Percentiles rank a stretch among this genome's conserved stretches.
phyloP scores from a whole-genome alignment of 176 grass and related monocot species.

The Hsuehochloa calcarea region DNA sequence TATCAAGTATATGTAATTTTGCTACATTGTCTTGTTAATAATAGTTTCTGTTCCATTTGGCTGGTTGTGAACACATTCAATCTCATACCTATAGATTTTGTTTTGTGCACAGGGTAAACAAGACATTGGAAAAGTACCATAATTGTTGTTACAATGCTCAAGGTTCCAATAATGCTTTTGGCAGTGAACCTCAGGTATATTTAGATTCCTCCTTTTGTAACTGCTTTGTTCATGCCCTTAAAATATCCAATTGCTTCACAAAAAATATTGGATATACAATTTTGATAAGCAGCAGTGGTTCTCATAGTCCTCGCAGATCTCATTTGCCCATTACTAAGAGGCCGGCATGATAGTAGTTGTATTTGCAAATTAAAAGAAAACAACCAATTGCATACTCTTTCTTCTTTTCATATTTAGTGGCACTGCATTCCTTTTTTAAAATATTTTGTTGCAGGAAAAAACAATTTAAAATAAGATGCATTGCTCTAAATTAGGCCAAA shows the following conservation, averaged over 20 bases:
- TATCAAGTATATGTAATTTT: no score
- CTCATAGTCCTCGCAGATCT: background rate
- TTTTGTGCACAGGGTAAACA: conserved; percentile 26
- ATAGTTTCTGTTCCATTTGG: background rate
- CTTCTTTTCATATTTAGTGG: no score
- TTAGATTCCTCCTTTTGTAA: background rate
- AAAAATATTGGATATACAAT: background rate
- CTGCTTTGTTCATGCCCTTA: no score
- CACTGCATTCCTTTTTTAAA: no score
- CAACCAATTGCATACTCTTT: background rate
- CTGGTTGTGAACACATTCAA: background rate
- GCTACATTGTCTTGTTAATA: background rate
- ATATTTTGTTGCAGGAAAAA: no score
- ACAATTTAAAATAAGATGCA: no score
- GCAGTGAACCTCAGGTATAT: conserved; percentile 57
- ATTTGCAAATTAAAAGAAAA: background rate
- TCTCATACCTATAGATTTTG: background rate
- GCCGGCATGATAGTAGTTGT: background rate
- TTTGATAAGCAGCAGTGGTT: background rate
- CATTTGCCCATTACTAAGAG: background rate
- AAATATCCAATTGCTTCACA: no score
- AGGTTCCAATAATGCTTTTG: conserved; percentile 32
- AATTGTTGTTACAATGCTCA: conserved; percentile 48
- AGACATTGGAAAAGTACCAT: conserved; percentile 60
- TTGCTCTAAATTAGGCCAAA: background rate